A percentile compares a stretch with the other conserved stretches of the same genome.
These are phyloP conservation scores for Discostella stelligeroides DNA, from an alignment of 108 stramenopile genomes.

Conservation along the genomic window DNA sequence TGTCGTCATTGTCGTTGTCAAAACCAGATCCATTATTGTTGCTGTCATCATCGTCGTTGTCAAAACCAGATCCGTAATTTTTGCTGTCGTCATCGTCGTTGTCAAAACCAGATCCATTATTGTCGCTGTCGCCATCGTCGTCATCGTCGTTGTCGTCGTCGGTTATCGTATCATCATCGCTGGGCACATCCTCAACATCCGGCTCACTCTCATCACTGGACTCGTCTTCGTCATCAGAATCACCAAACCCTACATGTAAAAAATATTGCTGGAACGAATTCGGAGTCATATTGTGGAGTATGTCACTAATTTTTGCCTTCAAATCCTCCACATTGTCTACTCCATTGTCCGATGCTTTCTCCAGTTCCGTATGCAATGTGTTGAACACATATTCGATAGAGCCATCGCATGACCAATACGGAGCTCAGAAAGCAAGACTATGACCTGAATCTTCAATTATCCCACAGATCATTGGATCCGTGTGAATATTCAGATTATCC, in stretches of 20 bases:
- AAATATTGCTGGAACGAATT: not conserved
- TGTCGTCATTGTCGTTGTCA: no score
- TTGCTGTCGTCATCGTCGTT: no score
- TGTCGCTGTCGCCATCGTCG: no score
- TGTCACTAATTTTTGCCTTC: not conserved
- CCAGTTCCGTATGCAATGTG: slow-evolving; percentile 6
- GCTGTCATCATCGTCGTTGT: no score
- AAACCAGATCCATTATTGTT: no score
- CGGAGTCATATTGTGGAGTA: not conserved
- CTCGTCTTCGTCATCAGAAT: no score
- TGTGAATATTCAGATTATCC: slow-evolving; percentile 18
- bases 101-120: no score
- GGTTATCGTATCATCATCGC: no score
- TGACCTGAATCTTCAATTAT: slow-evolving; percentile 5
- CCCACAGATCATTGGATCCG: not conserved
- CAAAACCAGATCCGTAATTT: no score
- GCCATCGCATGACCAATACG: slow-evolving; percentile 21
- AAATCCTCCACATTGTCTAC: not conserved
- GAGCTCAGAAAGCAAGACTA: slow-evolving; percentile 4
- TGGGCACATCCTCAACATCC: no score
- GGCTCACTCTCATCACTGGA: no score
- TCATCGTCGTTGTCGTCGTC: no score
- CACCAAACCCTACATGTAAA: slow-evolving; percentile 2
- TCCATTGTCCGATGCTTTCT: not conserved
- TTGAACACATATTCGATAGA: slow-evolving; percentile 27